These are phyloP conservation scores for Stygiomarasmius scandens DNA, from an alignment of 1,284 basidiomycete genomes.

Conservation along the genomic window DNA sequence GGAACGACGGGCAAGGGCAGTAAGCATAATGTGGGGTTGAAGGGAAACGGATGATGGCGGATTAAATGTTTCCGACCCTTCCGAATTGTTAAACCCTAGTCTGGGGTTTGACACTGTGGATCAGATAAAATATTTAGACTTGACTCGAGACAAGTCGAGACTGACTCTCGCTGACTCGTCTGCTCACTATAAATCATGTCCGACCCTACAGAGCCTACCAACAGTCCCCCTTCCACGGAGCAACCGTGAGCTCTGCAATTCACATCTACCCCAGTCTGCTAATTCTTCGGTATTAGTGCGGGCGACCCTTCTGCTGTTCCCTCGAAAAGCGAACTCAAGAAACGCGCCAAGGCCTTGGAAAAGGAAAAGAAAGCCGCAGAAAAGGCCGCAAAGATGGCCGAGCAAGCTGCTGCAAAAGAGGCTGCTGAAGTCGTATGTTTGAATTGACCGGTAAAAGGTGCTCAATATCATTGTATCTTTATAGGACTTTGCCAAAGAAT, in stretches of 20 bases:
- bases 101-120: slow-evolving; percentile 2
- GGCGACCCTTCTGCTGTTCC: slow-evolving; percentile 49
- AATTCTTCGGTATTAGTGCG: background rate
- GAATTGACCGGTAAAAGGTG: slow-evolving; percentile 3
- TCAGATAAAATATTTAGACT: background rate
- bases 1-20: slow-evolving; percentile 46
- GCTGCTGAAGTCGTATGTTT: slow-evolving; percentile 70
- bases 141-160: background rate
- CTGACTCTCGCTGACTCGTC: slow-evolving; percentile 2
- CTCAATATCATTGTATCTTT: slow-evolving; percentile 10
- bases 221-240: slow-evolving; percentile 15
- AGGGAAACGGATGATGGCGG: background rate
- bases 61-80: background rate
- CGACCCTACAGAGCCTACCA: slow-evolving; percentile 19
- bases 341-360: slow-evolving; percentile 89
- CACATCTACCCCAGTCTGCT: background rate
- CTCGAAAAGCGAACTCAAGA: slow-evolving; percentile 92
- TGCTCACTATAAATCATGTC: slow-evolving; percentile 5
- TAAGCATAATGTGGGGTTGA: slow-evolving; percentile 9
- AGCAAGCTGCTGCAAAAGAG: slow-evolving; percentile 75
- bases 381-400: slow-evolving; percentile 77
- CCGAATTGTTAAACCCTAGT: background rate
- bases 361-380: slow-evolving; percentile 92
- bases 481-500: slow-evolving; percentile 83
- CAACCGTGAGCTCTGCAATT: slow-evolving; percentile 12